Percentiles rank a stretch among this genome's conserved stretches.
phyloP scores from a whole-genome alignment of 495 filamentous ascomycete species.

The Xylaria cubensis region DNA sequence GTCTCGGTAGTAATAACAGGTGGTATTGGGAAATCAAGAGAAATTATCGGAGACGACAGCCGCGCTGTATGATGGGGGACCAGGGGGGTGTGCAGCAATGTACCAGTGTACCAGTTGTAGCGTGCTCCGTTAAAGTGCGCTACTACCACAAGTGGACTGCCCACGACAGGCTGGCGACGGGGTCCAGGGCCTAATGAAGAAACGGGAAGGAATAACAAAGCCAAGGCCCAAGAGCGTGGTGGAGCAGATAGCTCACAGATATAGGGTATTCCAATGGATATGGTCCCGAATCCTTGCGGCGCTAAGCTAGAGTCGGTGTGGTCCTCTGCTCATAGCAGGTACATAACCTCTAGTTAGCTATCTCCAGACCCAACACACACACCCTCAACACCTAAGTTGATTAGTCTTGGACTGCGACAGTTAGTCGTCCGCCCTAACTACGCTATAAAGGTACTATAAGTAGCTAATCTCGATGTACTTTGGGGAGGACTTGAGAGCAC shows the following conservation, averaged over 20 bases:
- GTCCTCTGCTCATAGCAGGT: background rate
- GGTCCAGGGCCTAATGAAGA: constrained; percentile 22
- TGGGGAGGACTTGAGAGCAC: background rate
- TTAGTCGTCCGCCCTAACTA: background rate
- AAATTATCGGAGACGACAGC: constrained; percentile 45
- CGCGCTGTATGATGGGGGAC: constrained; percentile 39
- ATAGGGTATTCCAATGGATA: constrained; percentile 4
- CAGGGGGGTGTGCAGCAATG: constrained; percentile 19
- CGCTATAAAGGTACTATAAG: background rate
- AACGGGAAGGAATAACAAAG: constrained; percentile 2
- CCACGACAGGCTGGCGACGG: constrained; percentile 10
- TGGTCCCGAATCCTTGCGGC: background rate
- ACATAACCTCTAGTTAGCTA: background rate
- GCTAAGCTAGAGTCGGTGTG: constrained; percentile 12
- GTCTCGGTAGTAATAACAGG: constrained; percentile 43
- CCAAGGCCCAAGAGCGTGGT: constrained; percentile 3
- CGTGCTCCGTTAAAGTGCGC: constrained; percentile 4
- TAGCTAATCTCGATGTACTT: background rate
- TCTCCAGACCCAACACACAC: constrained; percentile 12
- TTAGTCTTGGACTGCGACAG: constrained; percentile 1
- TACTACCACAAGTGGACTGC: background rate
- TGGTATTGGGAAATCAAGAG: constrained; percentile 40
- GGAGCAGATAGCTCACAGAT: constrained; percentile 11
- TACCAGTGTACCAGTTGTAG: background rate
- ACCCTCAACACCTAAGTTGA: constrained; percentile 8